A percentile compares a stretch with the other conserved stretches of the same genome.
Evolutionary conservation across 805 yeast genomes (phyloP).

Genomic region (Wickerhamomyces ciferrii): DNA sequence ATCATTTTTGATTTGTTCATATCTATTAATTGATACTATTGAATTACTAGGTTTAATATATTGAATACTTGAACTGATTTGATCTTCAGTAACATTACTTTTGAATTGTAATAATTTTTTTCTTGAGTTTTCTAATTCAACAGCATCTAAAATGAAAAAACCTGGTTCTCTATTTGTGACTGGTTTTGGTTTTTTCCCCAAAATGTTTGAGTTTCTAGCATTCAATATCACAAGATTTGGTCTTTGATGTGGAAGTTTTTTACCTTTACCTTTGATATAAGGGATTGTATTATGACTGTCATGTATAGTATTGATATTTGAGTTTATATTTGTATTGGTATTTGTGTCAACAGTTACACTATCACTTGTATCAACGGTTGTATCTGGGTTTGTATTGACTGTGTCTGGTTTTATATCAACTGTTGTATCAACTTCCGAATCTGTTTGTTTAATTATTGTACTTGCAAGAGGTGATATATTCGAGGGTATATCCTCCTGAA

Average conservation of each 20-base stretch:
- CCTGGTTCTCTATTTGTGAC: not conserved
- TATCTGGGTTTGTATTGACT: too few relatives aligned
- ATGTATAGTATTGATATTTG: too few relatives aligned
- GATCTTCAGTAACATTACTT: not conserved
- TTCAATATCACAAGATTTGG: not conserved
- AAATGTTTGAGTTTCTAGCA: not conserved
- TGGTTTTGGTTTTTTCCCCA: not conserved
- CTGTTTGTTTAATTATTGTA: not conserved
- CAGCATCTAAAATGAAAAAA: not conserved
- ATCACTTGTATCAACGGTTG: too few relatives aligned
- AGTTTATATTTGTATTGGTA: too few relatives aligned
- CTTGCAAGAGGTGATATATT: not conserved
- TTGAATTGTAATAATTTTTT: conserved; percentile 2
- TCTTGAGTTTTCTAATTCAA: conserved; percentile 1
- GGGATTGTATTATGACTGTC: too few relatives aligned
- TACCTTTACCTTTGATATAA: not conserved
- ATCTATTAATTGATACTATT: conserved; percentile 12
- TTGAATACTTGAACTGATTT: not conserved
- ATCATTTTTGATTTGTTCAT: conserved; percentile 11
- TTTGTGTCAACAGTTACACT: too few relatives aligned
- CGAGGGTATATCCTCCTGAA: not conserved
- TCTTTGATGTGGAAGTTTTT: not conserved
- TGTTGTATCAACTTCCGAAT: not conserved
- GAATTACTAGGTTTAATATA: conserved; percentile 10
- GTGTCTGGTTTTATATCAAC: not conserved